These are phyloP conservation scores for Xylaria castorea DNA, from an alignment of 495 filamentous ascomycete genomes.

Conservation along the genomic window DNA sequence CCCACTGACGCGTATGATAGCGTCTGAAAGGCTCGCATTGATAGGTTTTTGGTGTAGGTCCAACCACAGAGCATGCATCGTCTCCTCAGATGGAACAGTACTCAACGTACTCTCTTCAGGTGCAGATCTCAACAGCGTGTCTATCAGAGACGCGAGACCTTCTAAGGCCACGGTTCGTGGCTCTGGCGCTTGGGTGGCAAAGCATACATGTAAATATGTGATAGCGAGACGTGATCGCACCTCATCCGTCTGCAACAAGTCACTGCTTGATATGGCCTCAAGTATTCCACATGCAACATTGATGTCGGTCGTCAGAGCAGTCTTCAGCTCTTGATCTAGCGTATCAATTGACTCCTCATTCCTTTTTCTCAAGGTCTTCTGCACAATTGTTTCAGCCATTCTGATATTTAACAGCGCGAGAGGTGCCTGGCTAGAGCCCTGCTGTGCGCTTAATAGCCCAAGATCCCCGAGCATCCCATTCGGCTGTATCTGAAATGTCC, in stretches of 20 bases:
- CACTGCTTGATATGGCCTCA: constrained; percentile 32
- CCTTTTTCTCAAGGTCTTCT: constrained; percentile 22
- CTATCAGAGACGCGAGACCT: constrained; percentile 47
- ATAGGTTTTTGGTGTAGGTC: constrained; percentile 42
- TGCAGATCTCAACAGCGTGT: constrained; percentile 30
- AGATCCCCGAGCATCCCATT: background rate
- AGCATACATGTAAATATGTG: constrained; percentile 33
- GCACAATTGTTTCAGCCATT: constrained; percentile 29
- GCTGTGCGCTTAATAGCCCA: background rate
- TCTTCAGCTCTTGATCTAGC: constrained; percentile 25
- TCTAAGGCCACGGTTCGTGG: constrained; percentile 45
- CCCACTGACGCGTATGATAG: constrained; percentile 53
- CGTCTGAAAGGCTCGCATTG: constrained; percentile 52
- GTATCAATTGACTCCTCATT: background rate
- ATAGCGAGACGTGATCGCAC: constrained; percentile 17
- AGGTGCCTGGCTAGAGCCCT: background rate
- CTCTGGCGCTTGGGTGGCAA: constrained; percentile 41
- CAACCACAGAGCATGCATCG: constrained; percentile 39
- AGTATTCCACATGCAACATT: constrained; percentile 39
- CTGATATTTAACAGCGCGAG: constrained; percentile 35
- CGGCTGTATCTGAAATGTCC: background rate
- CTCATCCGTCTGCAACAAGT: constrained; percentile 16
- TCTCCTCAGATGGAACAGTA: constrained; percentile 34
- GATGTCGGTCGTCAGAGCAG: constrained; percentile 29
- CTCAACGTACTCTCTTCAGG: constrained; percentile 1